Base-by-base conservation (phyloP, 202 grass and related monocot genomes). In the Thinopyrum obtusiflorum region DNA sequence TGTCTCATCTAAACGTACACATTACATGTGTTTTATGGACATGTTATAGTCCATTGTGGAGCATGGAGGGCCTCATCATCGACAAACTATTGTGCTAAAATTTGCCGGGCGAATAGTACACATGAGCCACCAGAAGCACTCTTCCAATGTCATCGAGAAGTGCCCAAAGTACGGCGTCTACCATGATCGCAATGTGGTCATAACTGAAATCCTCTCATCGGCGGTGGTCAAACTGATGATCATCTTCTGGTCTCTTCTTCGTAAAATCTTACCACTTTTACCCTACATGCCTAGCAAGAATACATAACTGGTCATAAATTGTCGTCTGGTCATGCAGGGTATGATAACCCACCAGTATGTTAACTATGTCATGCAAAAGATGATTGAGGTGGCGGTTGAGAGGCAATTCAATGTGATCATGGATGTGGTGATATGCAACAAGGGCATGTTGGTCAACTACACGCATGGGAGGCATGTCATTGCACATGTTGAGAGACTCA, bases 141-240 rank as follows among this genome's bases (percentile, higher is more conserved):
- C 85, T 64, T 91, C 79, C 10, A 91, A 93, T 35, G 89, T 95
- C 29, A 73, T 95, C 23, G 90, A 95, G 80, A 93, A 93, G 35
- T 78, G 82, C 69, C 86, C 91, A 60, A 32, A 61, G 27, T 81
- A 82, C 24, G 87, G 87, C 9, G 69, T 36, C 82, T 80, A 53
- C 5, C 26, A 84, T 15, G 93, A 91, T 14, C 82, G 89, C 2
- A 82, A 40, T 23, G 7, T 78, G 46, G 86, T 93, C 63, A 70
- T 82, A 9, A 55, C 61, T 20, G 87, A 95, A 79, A 89, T 95
- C 51, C 49, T 91, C 35, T 64, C 3, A 49, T 76, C 2, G 44
- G 32, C 1, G 88, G 80, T 18, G 66, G 68, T n/a, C 15, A 39
- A 21, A 63, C 74, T 3, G 35, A 8, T 4, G 84, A 77, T 10